Base-by-base conservation (phyloP, 305 asterid species). In the Striga hermonthica region DNA sequence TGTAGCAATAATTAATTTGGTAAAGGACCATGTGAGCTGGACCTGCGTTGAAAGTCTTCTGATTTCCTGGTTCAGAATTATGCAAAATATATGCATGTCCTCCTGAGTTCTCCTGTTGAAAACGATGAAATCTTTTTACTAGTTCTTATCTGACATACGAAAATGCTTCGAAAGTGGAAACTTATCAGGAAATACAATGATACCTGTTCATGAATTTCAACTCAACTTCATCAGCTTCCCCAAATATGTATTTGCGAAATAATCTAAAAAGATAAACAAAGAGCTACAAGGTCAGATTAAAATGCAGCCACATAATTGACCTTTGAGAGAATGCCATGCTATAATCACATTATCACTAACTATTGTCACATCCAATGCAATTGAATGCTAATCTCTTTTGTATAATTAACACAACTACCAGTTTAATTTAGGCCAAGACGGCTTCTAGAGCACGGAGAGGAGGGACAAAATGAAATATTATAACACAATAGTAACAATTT, bases 171-270 rank as follows among this genome's bases (percentile, higher is more conserved):
- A n/a, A 58, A 60, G 15, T 47, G 49, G 68, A 15, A 55, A 48
- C 13, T 3, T 58, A 52, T 22, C 15, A 5, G 9, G 58, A 56
- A 22, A 59, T 45, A 34, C 10, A 50, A 56, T 59, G 16, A 58
- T 50, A 76, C 86, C 86, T 83, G 76, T 83, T 74, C 86, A 83
- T 79, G 75, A 83, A 83, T 78, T 78, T 83, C 82, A 81, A 43
- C 49, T 83, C 89, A 54, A 76, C 80, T 71, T 76, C 89, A 72
- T 83, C 89, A 22, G 89, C 89, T 12, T 81, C 84, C 62, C 88
- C 86, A 78, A 81, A 81, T 59, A 83, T 78, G 75, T 79, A 76
- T 59, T 83, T 83, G 37, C 88, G 84, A 62, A 74, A 83, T 68
- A 83, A 72, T 66, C 88, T 80, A 48, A 57, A 60, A 73, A 63